Percentiles rank a stretch among this genome's conserved stretches.
phyloP scores from a whole-genome alignment of 768 basidiomycete genomes.

The Asterophora parasitica region DNA sequence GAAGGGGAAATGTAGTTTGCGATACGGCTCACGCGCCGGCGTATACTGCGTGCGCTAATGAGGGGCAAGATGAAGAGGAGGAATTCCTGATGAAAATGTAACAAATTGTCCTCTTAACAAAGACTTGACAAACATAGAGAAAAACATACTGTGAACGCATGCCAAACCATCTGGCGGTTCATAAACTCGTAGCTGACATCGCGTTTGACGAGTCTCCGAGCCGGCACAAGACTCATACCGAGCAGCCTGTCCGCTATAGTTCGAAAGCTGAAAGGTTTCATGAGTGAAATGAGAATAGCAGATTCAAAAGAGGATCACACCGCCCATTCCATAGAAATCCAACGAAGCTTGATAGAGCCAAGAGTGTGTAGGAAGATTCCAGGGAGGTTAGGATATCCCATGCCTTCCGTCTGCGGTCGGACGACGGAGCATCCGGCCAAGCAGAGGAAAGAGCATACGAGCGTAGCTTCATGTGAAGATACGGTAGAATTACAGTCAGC shows the following conservation, averaged over 20 bases:
- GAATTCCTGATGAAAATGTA: constrained; percentile 66
- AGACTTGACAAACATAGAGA: neutral
- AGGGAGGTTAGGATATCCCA: constrained; percentile 66
- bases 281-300: neutral
- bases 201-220: constrained; percentile 61
- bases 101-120: constrained; percentile 1
- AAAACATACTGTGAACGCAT: constrained; percentile 84
- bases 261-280: constrained; percentile 58
- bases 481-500: constrained; percentile 73
- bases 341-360: constrained; percentile 72
- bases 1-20: constrained; percentile 25
- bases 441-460: constrained; percentile 72
- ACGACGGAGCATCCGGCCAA: constrained; percentile 89
- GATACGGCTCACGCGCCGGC: constrained; percentile 47
- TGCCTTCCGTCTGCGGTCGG: constrained; percentile 63
- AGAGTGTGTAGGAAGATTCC: constrained; percentile 61
- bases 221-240: constrained; percentile 67
- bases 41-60: constrained; percentile 62
- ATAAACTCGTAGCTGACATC: constrained; percentile 98
- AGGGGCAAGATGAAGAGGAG: constrained; percentile 88
- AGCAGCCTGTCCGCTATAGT: constrained; percentile 78
- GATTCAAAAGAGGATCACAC: constrained; percentile 29
- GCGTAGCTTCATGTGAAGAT: constrained; percentile 71
- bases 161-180: constrained; percentile 99
- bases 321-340: constrained; percentile 83